A percentile compares a stretch with the other conserved stretches of the same genome.
phyloP scores from a whole-genome alignment of 2,329 filamentous ascomycete genomes.

The Hymenotorrendiella dingleyae region DNA sequence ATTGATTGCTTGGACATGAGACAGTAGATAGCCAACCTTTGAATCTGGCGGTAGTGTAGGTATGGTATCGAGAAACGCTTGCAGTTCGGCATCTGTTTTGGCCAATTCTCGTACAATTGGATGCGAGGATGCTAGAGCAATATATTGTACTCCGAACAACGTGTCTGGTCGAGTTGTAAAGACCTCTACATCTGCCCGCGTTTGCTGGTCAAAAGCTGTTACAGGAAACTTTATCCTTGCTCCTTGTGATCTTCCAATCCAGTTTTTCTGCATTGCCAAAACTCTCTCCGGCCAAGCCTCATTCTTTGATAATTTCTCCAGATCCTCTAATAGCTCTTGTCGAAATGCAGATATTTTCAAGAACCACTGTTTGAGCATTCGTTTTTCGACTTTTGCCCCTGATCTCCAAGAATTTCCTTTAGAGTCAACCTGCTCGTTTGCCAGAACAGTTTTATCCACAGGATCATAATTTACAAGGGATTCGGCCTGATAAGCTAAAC shows the following conservation, averaged over 20 bases:
- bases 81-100: slow-evolving; percentile 52
- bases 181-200: slow-evolving; percentile 49
- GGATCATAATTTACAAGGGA: slow-evolving; percentile 88
- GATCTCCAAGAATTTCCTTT: slow-evolving; percentile 84
- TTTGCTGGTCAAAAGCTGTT: slow-evolving; percentile 24
- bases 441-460: slow-evolving; percentile 80
- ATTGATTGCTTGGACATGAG: slow-evolving; percentile 55
- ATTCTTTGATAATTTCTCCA: slow-evolving; percentile 57
- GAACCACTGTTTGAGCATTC: slow-evolving; percentile 82
- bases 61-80: slow-evolving; percentile 61
- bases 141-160: slow-evolving; percentile 78
- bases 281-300: slow-evolving; percentile 78
- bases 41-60: slow-evolving; percentile 48
- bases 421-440: slow-evolving; percentile 89
- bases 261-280: slow-evolving; percentile 76
- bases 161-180: slow-evolving; percentile 86
- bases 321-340: slow-evolving; percentile 63
- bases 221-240: slow-evolving; percentile 67
- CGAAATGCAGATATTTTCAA: slow-evolving; percentile 76
- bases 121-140: slow-evolving; percentile 71
- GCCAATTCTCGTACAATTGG: slow-evolving; percentile 60
- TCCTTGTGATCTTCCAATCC: slow-evolving; percentile 75
- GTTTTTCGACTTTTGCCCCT: slow-evolving; percentile 76
- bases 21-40: slow-evolving; percentile 63
- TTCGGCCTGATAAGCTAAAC: slow-evolving; percentile 76